Evolutionary conservation across 352 stramenopile species (phyloP).

Genomic region (Phytophthora quininea): DNA sequence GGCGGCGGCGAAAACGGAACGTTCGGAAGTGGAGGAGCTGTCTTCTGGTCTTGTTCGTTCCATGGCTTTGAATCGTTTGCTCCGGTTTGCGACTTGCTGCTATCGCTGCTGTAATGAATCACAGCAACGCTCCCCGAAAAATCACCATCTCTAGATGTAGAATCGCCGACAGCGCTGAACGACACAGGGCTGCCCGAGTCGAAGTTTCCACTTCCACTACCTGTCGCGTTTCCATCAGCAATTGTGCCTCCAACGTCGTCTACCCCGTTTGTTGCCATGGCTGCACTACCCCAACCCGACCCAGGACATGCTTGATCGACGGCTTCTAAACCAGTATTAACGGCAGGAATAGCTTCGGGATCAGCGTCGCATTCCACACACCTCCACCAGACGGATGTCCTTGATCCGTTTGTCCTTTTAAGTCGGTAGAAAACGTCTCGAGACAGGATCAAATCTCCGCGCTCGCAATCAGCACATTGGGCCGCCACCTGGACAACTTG

Average conservation of each 20-base stretch:
- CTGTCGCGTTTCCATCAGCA: background rate
- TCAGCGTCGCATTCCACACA: constrained; percentile 23
- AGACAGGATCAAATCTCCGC: constrained; percentile 25
- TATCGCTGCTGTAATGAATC: constrained; percentile 5
- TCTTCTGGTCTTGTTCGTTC: constrained; percentile 5
- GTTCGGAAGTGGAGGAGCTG: background rate
- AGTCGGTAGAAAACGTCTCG: constrained; percentile 5
- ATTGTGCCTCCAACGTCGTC: background rate
- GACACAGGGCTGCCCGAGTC: background rate
- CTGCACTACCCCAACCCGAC: background rate
- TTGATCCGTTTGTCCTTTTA: background rate
- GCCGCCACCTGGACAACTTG: constrained; percentile 26
- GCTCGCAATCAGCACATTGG: constrained; percentile 11
- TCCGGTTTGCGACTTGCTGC: constrained; percentile 5
- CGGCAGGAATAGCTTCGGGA: background rate
- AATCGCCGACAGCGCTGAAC: constrained; percentile 10
- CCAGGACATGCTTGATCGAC: constrained; percentile 1
- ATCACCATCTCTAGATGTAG: background rate
- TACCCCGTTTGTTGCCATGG: background rate
- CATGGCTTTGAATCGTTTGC: constrained; percentile 3
- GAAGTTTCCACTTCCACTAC: background rate
- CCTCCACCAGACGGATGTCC: constrained; percentile 25
- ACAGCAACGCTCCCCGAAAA: constrained; percentile 3
- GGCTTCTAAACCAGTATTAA: background rate
- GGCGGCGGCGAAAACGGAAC: background rate